A percentile compares a stretch with the other conserved stretches of the same genome.
Evolutionary conservation across 2,329 filamentous ascomycete genomes (phyloP).

Genomic region (Escovopsis sp.): DNA sequence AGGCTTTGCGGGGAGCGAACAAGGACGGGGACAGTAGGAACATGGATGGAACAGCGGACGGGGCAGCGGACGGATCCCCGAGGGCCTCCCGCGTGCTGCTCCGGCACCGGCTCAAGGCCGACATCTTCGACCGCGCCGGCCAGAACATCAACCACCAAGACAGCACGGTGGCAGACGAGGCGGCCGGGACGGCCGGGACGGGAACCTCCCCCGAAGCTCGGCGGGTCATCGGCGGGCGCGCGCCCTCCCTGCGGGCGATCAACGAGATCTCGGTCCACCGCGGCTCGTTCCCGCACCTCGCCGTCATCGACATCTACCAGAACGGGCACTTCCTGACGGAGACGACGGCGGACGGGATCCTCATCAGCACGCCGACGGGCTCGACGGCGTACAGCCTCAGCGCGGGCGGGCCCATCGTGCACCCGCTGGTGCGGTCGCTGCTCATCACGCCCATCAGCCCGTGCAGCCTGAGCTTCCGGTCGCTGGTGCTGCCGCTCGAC

Average conservation of each 20-base stretch:
- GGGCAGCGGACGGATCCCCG: conserved; percentile 29
- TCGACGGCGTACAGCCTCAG: conserved; percentile 94
- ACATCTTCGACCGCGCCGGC: conserved; percentile 60
- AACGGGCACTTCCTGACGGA: conserved; percentile 83
- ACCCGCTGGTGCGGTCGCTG: conserved; percentile 77
- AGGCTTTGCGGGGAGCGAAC: conserved; percentile 44
- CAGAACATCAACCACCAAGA: conserved; percentile 36
- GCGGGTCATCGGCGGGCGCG: conserved; percentile 19
- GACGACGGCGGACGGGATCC: conserved; percentile 87
- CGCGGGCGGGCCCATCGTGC: conserved; percentile 82
- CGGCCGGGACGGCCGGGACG: conserved; percentile 30
- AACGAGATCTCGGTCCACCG: conserved; percentile 93
- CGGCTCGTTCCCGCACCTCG: conserved; percentile 76
- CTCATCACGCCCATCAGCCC: conserved; percentile 91
- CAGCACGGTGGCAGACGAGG: conserved; percentile 22
- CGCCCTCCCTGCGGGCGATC: conserved; percentile 51
- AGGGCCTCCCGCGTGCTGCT: conserved; percentile 70
- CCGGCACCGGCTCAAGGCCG: conserved; percentile 73
- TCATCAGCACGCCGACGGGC: conserved; percentile 85
- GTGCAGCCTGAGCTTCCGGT: conserved; percentile 79
- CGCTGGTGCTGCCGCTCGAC: conserved; percentile 74
- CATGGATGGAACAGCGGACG: too few relatives aligned
- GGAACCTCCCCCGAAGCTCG: too few relatives aligned
- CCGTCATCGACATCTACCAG: conserved; percentile 81
- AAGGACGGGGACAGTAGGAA: too few relatives aligned